Base-by-base conservation (phyloP, 768 basidiomycete genomes). In the Lanmaoa rubissima region DNA sequence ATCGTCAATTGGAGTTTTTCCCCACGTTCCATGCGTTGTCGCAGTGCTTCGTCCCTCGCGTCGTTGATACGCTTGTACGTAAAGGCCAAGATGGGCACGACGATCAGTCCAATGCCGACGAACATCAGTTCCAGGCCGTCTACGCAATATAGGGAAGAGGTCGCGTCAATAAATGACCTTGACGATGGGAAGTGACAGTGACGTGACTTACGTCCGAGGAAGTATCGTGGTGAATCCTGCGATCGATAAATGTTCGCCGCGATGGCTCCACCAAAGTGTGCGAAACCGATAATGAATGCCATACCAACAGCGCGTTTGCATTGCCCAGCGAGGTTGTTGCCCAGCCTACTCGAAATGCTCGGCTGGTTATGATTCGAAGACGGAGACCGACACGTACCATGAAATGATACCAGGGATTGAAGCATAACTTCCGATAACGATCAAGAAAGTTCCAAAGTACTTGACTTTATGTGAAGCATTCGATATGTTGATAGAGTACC, bases 361-460 rank as follows among this genome's bases (percentile, higher is more conserved):
- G 2, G 5, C n/a, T 4, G 32, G 17, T 12, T n/a, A 5, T 14
- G n/a, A 14, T 5, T 7, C 1, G 2, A 31, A 46, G 14, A 19
- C 4, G 26, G 62, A 74, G 62, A 75, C 13, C 5, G 19, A 43
- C 1, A 55, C 65, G 1, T 45, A 86, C 87, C 87, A 90, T 21
- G 83, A 76, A 13, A 86, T 72, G 1, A 85, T 65, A 11, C 82
- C 85, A 12, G 88, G 85, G 59, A 85, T 78, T 0, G 77, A 73
- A 59, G 85, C 53, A 21, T 65, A 88, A 40, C 77, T 76, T n/a
- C 88, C 88, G 0, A 76, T 75, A 9, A 88, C 85, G 26, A 79
- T 78, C 53, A 89, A 80, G 75, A 85, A 90, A 0, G 82, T 87
- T 1, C 86, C 88, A 59, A 88, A 85, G 67, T 89, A 90, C 69